Evolutionary conservation across 2,329 filamentous ascomycete species (phyloP), one percentile per base, ranked within the genome.

Genomic region (Aspergillus transmontanensis): DNA sequence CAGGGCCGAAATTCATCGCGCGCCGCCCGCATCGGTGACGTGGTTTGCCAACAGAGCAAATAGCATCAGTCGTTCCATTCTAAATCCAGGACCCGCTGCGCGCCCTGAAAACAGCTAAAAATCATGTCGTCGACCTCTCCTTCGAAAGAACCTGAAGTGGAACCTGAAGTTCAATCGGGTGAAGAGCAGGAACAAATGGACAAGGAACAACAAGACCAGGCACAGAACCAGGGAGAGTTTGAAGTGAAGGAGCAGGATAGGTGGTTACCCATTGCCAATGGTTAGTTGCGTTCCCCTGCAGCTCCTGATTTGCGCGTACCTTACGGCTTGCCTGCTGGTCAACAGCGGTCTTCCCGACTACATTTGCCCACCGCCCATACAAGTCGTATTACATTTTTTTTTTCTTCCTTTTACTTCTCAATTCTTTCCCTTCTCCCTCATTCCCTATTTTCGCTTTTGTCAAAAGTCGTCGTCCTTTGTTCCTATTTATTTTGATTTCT

Each of bases 261-360:
- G 86, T 99, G 95, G 95, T 88, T 99, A 80, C 95, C 95, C 79
- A 99, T 99, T 87, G 95, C 95, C 84, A 99, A 99, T 93, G 95
- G 95, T 99, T 87, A 87, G 95, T 95, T 81, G 67, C 72, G 71
- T 74, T 71, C 73, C 71, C 75, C 74, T 78, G 73, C 76, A 75
- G 72, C 71, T 71, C 70, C 79, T 83, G 82, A 84, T 84, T 85
- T 84, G 82, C 83, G 83, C 79, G 79, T 79, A 77, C 77, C 79
- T 79, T 76, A 67, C 76, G 69, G 69, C 72, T 74, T 66, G 63
- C 62, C 69, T 70, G 66, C 68, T 72, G 69, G 66, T 67, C 68
- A 69, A 69, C 66, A 66, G 64, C 66, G 61, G 60, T 72, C 72
- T 71, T 67, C 72, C 70, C 71, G 73, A 69, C 72, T 66, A 66